Base-by-base conservation (phyloP, 1,139 yeast species). In the Protomyces arabidopsidicola region DNA sequence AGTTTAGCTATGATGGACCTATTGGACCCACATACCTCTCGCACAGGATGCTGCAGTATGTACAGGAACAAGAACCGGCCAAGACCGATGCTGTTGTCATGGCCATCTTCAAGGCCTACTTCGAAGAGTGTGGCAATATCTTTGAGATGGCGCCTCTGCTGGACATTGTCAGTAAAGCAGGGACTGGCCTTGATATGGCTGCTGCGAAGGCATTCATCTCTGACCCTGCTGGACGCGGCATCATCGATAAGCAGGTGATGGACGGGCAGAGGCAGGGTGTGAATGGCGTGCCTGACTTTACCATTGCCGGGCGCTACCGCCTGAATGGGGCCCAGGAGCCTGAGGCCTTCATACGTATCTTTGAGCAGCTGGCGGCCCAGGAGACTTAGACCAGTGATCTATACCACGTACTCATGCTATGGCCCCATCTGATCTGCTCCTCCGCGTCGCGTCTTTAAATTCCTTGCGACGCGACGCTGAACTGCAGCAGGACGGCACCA, bases 221-320 rank as follows among this genome's bases (percentile, higher is more conserved):
- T n/a, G 50, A 51, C 38, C 53, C 65, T 4, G 51, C 39, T 31
- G 67, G 62, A 9, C 48, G 55, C 34, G 39, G 50, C 16, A 42
- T 20, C 18, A 67, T 66, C 12, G 65, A 56, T 22, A 53, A 31
- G 14, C 64, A 66, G 51, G 54, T 58, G 12, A 5, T 51, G 27
- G 38, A 57, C 34, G 61, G 55, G 8, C 55, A 57, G 51, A 42
- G 48, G 36, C 57, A 42, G 55, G 55, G 63, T 24, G 52, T 66
- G 24, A 64, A 66, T 8, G 68, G 68, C 16, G 68, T 66, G 18
- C 68, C 68, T n/a, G 66, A 66, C 48, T 65, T 62, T 36, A 64
- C 66, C 16, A 60, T 66, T 38, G 60, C 59, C 12, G 59, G 42
- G 24, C 45, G 55, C 36, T 27, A 55, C 34, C 64, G 59, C 48